Evolutionary conservation across 192 early-diverging fungal genomes (phyloP), one percentile per base, ranked within the genome.

Genomic region (Irineochytrium annulatum): DNA sequence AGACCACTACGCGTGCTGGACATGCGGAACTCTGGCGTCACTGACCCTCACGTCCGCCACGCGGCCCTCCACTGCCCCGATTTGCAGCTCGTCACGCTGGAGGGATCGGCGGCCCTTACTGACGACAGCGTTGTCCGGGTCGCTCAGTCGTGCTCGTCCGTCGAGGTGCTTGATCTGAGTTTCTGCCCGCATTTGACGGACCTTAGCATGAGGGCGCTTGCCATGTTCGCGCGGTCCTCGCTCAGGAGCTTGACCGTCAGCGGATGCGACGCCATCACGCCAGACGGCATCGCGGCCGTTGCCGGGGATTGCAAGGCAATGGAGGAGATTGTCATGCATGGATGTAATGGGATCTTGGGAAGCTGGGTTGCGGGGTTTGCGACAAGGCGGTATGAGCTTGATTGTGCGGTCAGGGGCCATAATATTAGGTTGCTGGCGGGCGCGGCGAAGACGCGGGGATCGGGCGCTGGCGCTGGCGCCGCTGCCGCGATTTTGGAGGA

Each of bases 121-220:
- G 62, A 70, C 37, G 68, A 70, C 55, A 27, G 29, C 39, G n/a
- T 70, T 22, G 34, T 70, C 17, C 3, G 14, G 2, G 27, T 70
- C n/a, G n/a, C 55, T 22, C 59, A 37, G 8, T 17, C 41, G 2
- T 58, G 52, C 19, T 6, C 3, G 24, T 14, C 8, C n/a, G 20
- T 70, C 34, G 19, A 59, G 13, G 26, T 24, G 20, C 57, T 70
- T 11, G 54, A 70, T 31, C 5, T 52, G 13, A n/a, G 43, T 11
- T 65, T 70, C 17, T 16, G 55, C 32, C n/a, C 62, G 16, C 1
- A 11, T 27, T 3, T 70, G 14, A 54, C 68, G 14, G 68, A 70
- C 43, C 52, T 70, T 16, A 37, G 55, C 8, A 19, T 56, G 28
- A 31, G 39, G 26, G 31, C 68, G 17, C 13, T 70, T 3, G 34